A percentile compares a stretch with the other conserved stretches of the same genome.
These are phyloP conservation scores for Biscogniauxia mediterranea DNA, from an alignment of 2,329 filamentous ascomycete species.

Conservation along the genomic window DNA sequence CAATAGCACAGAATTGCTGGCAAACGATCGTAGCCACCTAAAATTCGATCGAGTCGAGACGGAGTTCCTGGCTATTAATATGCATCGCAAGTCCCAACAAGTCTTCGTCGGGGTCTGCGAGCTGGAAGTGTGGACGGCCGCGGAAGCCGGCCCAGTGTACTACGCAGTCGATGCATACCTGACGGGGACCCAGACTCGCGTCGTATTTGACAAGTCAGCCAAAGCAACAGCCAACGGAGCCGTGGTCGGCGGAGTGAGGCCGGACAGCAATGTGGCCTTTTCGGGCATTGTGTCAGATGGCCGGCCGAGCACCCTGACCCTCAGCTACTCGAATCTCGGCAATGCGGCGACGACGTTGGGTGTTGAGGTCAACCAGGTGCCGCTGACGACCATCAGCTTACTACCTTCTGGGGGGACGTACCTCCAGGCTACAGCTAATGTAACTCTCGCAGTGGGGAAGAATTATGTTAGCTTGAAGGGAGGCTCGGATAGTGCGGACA, in stretches of 20 bases:
- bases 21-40: slow-evolving; percentile 31
- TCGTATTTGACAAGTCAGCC: slow-evolving; percentile 25
- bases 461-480: slow-evolving; percentile 28
- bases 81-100: slow-evolving; percentile 23
- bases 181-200: slow-evolving; percentile 22
- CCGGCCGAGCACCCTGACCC: slow-evolving; percentile 6
- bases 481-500: slow-evolving; percentile 17
- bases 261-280: slow-evolving; percentile 29
- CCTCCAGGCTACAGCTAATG: slow-evolving; percentile 6
- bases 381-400: slow-evolving; percentile 14
- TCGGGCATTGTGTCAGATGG: slow-evolving; percentile 27
- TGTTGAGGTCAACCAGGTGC: slow-evolving; percentile 28
- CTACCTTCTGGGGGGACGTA: slow-evolving; percentile 21
- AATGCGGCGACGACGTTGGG: slow-evolving; percentile 13
- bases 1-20: slow-evolving; percentile 17
- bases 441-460: slow-evolving; percentile 26
- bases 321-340: slow-evolving; percentile 27
- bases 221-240: slow-evolving; percentile 24
- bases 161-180: slow-evolving; percentile 31
- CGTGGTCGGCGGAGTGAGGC: slow-evolving; percentile 23
- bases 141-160: slow-evolving; percentile 21
- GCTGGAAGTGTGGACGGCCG: slow-evolving; percentile 32
- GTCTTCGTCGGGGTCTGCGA: slow-evolving; percentile 33
- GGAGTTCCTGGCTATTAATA: slow-evolving; percentile 31
- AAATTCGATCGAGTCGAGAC: slow-evolving; percentile 27